Base-by-base conservation (phyloP, 129 eudicot genomes). In the Escallonia herrerae region DNA sequence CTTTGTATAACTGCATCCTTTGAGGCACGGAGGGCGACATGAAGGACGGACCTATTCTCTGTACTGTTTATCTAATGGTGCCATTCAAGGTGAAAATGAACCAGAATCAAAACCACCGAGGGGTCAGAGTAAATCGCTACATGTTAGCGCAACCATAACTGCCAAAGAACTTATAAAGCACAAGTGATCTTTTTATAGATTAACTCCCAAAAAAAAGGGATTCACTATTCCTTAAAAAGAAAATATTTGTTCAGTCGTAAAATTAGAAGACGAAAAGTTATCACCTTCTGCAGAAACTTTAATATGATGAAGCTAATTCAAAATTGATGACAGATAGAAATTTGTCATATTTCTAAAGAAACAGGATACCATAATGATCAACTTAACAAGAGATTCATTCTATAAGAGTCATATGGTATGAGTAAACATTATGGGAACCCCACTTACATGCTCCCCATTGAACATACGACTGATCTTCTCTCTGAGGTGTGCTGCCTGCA, bases 21-120 rank as follows among this genome's bases (percentile, higher is more conserved):
- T 40, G 99, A 80, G 67, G 99, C 95, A 64, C 99, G 96, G 15
- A 93, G 96, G 70, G 99, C 99, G 52, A 89, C 87, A 64, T 93
- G 99, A 73, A 93, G 99, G 58, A 93, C 99, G 40, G 95, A 66
- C 64, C 99, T 89, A 69, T 86, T 77, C 75, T 93, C 99, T 5
- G 99, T 93, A 81, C 80, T 93, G 77, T 89, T 93, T 74, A 93
- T 93, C 99, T 93, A 78, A 60, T 73, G 67, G 72, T 13, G 14
- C 58, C 56, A 77, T 49, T 22, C 33, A 22, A 64, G 62, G 72
- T 40, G 11, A 37, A 6, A 63, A 42, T 59, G 55, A 4, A 0
- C 6, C 8, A 51, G 54, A 7, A 51, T 42, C 43, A 46, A 1
- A 55, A 44, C 38, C 4, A 8, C 8, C 13, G 14, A 7, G 14